phyloP scores from a whole-genome alignment of 108 stramenopile species.

The Chaetoceros tenuissimus region DNA sequence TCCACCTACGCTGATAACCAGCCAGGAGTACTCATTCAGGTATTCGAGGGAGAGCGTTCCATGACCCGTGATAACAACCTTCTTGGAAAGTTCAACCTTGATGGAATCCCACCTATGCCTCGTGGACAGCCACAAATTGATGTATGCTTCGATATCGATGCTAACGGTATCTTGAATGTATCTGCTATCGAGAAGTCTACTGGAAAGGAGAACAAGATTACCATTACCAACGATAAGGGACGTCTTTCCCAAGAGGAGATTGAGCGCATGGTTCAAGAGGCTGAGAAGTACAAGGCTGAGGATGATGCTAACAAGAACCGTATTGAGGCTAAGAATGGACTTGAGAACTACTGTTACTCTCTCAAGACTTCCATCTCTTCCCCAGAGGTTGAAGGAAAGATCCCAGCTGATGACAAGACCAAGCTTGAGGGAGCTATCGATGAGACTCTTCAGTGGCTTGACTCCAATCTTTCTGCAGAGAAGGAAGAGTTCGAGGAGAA shows the following conservation, averaged over 20 bases:
- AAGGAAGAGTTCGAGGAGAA: slow-evolving; percentile 98
- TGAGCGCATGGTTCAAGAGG: slow-evolving; percentile 98
- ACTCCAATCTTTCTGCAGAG: slow-evolving; percentile 88
- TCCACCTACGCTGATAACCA: slow-evolving; percentile 99
- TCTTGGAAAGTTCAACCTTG: slow-evolving; percentile 98
- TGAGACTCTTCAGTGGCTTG: slow-evolving; percentile 91
- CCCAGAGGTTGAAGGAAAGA: slow-evolving; percentile 80
- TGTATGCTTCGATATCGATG: slow-evolving; percentile 98
- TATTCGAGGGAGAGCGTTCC: slow-evolving; percentile 98
- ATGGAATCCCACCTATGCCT: slow-evolving; percentile 99
- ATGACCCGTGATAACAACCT: slow-evolving; percentile 99
- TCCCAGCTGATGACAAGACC: slow-evolving; percentile 76
- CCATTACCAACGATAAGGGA: slow-evolving; percentile 99
- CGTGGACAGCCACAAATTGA: slow-evolving; percentile 99
- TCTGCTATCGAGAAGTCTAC: slow-evolving; percentile 98
- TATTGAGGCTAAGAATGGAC: slow-evolving; percentile 92
- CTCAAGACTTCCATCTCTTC: slow-evolving; percentile 86
- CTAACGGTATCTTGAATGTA: slow-evolving; percentile 82
- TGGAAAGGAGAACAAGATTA: slow-evolving; percentile 99
- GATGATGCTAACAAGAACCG: slow-evolving; percentile 94
- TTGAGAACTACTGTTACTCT: slow-evolving; percentile 97
- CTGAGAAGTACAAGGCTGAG: slow-evolving; percentile 97
- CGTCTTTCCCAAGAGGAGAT: slow-evolving; percentile 97
- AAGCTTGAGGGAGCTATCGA: slow-evolving; percentile 75
- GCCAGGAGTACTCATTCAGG: slow-evolving; percentile 98